phyloP scores from a whole-genome alignment of 2,329 filamentous ascomycete genomes.

The Nothophoma quercina region DNA sequence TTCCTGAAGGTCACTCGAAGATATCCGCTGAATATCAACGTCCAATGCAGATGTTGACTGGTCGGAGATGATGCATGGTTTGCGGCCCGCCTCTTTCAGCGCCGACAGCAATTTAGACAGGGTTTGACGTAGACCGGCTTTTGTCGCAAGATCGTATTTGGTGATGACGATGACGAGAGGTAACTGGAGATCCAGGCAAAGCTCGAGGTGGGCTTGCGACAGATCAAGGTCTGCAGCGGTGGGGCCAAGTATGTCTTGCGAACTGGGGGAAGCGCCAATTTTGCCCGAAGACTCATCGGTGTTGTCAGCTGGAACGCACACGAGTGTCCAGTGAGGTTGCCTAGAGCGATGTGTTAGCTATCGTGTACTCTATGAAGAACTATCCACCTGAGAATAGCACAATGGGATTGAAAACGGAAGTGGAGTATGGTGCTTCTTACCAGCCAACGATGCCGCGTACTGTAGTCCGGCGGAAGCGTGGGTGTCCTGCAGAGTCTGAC shows the following conservation, averaged over 20 bases:
- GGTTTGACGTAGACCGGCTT: conserved; percentile 71
- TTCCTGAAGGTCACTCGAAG: conserved; percentile 63
- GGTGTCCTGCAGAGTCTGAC: conserved; percentile 90
- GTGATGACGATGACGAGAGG: conserved; percentile 86
- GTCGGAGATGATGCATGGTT: conserved; percentile 71
- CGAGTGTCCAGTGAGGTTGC: conserved; percentile 88
- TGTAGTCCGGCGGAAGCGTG: conserved; percentile 87
- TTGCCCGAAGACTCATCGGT: conserved; percentile 58
- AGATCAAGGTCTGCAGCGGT: conserved; percentile 70
- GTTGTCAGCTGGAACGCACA: conserved; percentile 86
- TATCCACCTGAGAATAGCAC: too few relatives aligned
- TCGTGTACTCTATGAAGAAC: not conserved
- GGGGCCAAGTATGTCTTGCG: conserved; percentile 61
- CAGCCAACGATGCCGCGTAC: conserved; percentile 91
- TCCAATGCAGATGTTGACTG: conserved; percentile 38
- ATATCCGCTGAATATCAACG: conserved; percentile 62
- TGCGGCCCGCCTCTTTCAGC: conserved; percentile 77
- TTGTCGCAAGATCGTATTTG: conserved; percentile 87
- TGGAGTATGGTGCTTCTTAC: conserved; percentile 46
- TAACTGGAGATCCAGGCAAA: conserved; percentile 81
- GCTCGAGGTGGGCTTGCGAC: conserved; percentile 79
- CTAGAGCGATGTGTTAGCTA: conserved; percentile 9
- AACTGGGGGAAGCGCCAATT: conserved; percentile 57
- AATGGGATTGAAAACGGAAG: too few relatives aligned
- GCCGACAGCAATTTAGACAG: conserved; percentile 77